Evolutionary conservation across 2,329 filamentous ascomycete genomes (phyloP), one percentile per base, ranked within the genome.

Genomic region (Lasiodiplodia hormozganensis): DNA sequence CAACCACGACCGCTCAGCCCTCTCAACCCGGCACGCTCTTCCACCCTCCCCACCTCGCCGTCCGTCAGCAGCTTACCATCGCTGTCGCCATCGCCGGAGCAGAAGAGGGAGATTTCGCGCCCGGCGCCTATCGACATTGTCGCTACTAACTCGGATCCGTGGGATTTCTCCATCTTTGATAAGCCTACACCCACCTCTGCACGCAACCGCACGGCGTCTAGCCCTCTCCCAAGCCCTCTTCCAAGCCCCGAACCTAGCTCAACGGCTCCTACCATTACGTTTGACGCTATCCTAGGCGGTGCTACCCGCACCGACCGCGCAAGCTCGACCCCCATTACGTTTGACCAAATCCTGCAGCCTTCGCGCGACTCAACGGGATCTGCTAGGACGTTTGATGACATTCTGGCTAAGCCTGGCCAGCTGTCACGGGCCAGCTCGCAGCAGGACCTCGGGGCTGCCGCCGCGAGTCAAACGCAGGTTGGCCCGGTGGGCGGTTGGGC

Each of bases 161-260:
- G 57, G 49, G 67, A 70, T 31, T 75, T 75, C 36, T 74, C 77
- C 7, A 74, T 79, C 65, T 80, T 80, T 65, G 77, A 68, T 18
- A 68, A 54, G 34, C 56, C 65, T 2, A 25, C 36, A 18, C 34
- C 23, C 11, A 8, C 52, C 3, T 25, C 51, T n/a, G 23, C 66
- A 58, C 67, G 49, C 51, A 34, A 18, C 25, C 58, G 58, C 60
- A 69, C 36, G 8, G 31, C 53, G 12, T 69, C 67, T 31, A 65
- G 38, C n/a, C 58, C 25, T 40, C 43, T 47, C n/a, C 43, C 43
- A 47, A 47, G 43, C n/a, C 58, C 25, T 40, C 43, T 47, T n/a
- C 43, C 43, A 47, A 47, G 43, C 34, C 36, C 65, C 23, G 52
- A 54, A 38, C 40, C 60, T n/a, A 64, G 57, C 28, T 34, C 53